Conservation (phyloP, 495 filamentous ascomycete genomes). For the Aspergillus hancockii region DNA sequence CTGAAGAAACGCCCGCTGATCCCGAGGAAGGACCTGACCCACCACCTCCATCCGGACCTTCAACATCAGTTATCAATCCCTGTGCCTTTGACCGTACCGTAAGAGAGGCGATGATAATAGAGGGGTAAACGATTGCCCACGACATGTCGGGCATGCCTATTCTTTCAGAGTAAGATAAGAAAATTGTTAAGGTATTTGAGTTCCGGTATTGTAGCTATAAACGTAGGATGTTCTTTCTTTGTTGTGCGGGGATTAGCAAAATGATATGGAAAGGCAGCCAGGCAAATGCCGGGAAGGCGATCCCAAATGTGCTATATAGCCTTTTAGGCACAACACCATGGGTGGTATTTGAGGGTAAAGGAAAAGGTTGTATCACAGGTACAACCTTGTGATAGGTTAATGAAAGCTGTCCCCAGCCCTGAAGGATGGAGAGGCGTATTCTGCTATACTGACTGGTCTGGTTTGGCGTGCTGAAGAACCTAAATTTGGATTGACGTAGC, state of each 20-base stretch:
- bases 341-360: neutral
- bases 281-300: neutral
- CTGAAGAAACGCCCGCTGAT: constrained; percentile 17
- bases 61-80: constrained; percentile 11
- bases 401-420: constrained; percentile 5
- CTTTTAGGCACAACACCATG: neutral
- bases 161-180: neutral
- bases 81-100: constrained; percentile 15
- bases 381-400: constrained; percentile 14
- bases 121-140: constrained; percentile 1
- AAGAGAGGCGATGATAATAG: constrained; percentile 8
- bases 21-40: constrained; percentile 16
- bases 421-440: neutral
- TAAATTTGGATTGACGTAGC: constrained; percentile 5
- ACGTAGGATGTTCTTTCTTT: neutral
- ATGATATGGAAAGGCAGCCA: neutral
- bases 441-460: constrained; percentile 7
- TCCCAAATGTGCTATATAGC: neutral
- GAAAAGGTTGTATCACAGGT: neutral
- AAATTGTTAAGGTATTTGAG: neutral
- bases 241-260: neutral
- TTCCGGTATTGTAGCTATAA: neutral
- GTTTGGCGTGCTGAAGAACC: constrained; percentile 3
- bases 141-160: constrained; percentile 2
- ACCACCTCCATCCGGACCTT: constrained; percentile 17